Base-by-base conservation (phyloP, 1,284 basidiomycete species). In the Retiboletus fuscus region DNA sequence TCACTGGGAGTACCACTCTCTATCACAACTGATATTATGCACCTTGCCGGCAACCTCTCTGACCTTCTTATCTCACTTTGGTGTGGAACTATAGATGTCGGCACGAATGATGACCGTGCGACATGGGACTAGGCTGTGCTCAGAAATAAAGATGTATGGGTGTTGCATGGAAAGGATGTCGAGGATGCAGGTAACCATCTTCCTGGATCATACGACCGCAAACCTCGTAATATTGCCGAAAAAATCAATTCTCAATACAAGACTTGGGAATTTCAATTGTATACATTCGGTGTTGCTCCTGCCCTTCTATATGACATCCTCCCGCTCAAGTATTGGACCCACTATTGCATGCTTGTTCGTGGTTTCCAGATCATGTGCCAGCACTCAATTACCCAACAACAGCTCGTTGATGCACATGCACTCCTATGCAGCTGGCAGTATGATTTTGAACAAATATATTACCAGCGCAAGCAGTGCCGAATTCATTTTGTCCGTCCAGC, bases 191-290 rank as follows among this genome's bases (percentile, higher is more conserved):
- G 71, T 3, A 0, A 1, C 0, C 43, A 18, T 20, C 55, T 73
- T 1, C 71, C 67, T 2, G 64, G 64, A 0, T 74, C 53, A 0
- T 74, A 24, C 16, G 43, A 66, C 8, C 1, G 5, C 0, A 71
- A 68, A 20, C 66, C 66, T 0, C 11, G 20, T 0, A 74, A 74
- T 20, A 71, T 73, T 0, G 13, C 63, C 0, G 49, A 70, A 3
- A 71, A 74, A 6, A 60, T 73, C 4, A 73, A 73, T 34, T 68
- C n/a, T 0, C 55, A 66, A 1, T 67, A 74, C 39, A 71, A 74
- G 20, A 74, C 69, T 0, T 74, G 73, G 72, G 64, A 74, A 11
- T 64, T 57, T 18, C 69, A 68, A 1, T 13, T 69, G 0, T 64
- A 62, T 22, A 47, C 11, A 0, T 73, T 70, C 4, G 26, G 39